These are phyloP conservation scores for Pulveroboletus ravenelii DNA, from an alignment of 768 basidiomycete genomes.

Conservation along the genomic window DNA sequence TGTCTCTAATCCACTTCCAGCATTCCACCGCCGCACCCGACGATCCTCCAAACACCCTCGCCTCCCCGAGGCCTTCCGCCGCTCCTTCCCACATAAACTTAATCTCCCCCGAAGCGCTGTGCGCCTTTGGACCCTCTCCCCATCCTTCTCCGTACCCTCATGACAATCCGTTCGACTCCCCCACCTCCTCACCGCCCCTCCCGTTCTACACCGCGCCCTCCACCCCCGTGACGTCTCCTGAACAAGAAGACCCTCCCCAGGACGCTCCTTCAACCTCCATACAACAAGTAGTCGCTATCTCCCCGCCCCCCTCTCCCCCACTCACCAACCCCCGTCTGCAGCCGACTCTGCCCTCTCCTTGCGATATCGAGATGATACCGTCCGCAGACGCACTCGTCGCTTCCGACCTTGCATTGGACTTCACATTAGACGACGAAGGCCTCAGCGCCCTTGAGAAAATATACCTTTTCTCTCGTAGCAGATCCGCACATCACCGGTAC, in stretches of 20 bases:
- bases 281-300: conserved; percentile 16
- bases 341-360: conserved; percentile 23
- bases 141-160: conserved; percentile 31
- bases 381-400: conserved; percentile 23
- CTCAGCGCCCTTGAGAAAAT: conserved; percentile 86
- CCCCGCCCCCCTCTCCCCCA: conserved; percentile 23
- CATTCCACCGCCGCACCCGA: conserved; percentile 16
- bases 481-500: conserved; percentile 55
- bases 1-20: conserved; percentile 30
- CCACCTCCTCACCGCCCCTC: conserved; percentile 36
- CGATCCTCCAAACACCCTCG: conserved; percentile 8
- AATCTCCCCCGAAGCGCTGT: conserved; percentile 30
- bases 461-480: conserved; percentile 82
- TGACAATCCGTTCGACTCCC: conserved; percentile 35
- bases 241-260: conserved; percentile 34
- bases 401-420: conserved; percentile 33
- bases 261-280: conserved; percentile 17
- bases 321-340: conserved; percentile 18
- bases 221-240: conserved; percentile 39
- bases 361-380: conserved; percentile 25
- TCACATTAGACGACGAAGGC: conserved; percentile 68
- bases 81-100: conserved; percentile 35
- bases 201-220: conserved; percentile 47
- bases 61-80: conserved; percentile 11
- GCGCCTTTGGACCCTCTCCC: conserved; percentile 28